Base-by-base conservation (phyloP, 2,329 filamentous ascomycete genomes). In the Exophiala sp. region DNA sequence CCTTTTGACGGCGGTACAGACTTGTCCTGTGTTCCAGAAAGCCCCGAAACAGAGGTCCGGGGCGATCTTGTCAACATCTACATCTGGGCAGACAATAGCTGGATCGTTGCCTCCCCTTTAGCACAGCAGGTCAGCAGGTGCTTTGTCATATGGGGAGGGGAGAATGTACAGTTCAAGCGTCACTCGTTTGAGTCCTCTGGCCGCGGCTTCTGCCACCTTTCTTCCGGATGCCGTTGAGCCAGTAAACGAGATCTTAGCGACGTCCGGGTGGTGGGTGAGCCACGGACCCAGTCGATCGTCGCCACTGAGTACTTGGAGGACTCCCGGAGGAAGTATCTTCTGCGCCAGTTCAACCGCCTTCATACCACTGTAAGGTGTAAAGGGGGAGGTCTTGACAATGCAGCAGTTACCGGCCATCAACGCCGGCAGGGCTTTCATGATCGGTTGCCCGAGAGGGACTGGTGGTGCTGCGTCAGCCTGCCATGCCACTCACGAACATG, bases 211-310 rank as follows among this genome's bases (percentile, higher is more conserved):
- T 71, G 81, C 75, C 46, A 84, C 75, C 63, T 73, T 74, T 69
- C 82, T 82, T 10, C 80, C 81, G 0, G 77, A 82, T 0, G 71
- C 69, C 5, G 71, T 78, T 8, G 77, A 81, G 2, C 81, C 80
- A 0, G 81, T 84, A 65, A 85, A 85, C 57, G 71, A 74, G 61
- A 85, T 76, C 70, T 82, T 84, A 49, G 75, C 71, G 48, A 83
- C 74, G 14, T 71, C 76, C 0, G 78, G 77, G 58, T 84, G 80
- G 13, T 62, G 64, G 0, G 78, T 81, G 45, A 84, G 63, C 71
- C 71, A 73, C 0, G 76, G 78, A 1, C 81, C 81, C 3, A 85
- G 73, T 41, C 72, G 68, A 57, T 83, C 80, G 45, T 78, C 78
- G 5, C 81, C 81, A 44, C 76, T 76, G 1, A 85, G 64, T 0